Evolutionary conservation across 805 yeast species (phyloP).

Genomic region (Candida oleophila): DNA sequence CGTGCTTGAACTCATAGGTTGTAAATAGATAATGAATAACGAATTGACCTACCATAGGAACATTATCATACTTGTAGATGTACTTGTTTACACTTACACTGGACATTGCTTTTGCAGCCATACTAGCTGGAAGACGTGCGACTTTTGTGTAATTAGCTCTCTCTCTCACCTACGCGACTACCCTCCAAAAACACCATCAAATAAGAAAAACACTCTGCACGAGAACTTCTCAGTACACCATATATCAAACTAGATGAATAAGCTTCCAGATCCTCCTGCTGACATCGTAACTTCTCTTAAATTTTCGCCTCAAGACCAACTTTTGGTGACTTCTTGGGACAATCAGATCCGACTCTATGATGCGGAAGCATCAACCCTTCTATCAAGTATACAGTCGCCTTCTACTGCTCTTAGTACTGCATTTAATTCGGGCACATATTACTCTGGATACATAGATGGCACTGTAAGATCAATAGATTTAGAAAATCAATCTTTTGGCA

Average conservation of each 20-base stretch:
- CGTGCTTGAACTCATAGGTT: neutral
- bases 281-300: slow-evolving; percentile 45
- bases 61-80: no score
- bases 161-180: no score
- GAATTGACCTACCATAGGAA: no score
- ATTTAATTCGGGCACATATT: slow-evolving; percentile 18
- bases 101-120: no score
- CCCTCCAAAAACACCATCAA: no score
- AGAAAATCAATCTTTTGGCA: slow-evolving; percentile 3
- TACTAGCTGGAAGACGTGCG: neutral
- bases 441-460: slow-evolving; percentile 55
- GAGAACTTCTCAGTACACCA: no score
- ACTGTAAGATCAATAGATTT: slow-evolving; percentile 29
- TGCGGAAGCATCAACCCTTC: slow-evolving; percentile 6
- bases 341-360: slow-evolving; percentile 46
- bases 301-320: slow-evolving; percentile 37
- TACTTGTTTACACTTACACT: no score
- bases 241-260: no score
- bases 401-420: neutral
- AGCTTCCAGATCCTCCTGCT: neutral
- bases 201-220: no score
- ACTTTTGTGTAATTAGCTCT: neutral
- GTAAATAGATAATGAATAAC: neutral
- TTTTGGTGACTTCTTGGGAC: slow-evolving; percentile 62
- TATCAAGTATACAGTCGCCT: neutral